Evolutionary conservation across 495 filamentous ascomycete species (phyloP).

Genomic region (Aspergillus olivimuriae): DNA sequence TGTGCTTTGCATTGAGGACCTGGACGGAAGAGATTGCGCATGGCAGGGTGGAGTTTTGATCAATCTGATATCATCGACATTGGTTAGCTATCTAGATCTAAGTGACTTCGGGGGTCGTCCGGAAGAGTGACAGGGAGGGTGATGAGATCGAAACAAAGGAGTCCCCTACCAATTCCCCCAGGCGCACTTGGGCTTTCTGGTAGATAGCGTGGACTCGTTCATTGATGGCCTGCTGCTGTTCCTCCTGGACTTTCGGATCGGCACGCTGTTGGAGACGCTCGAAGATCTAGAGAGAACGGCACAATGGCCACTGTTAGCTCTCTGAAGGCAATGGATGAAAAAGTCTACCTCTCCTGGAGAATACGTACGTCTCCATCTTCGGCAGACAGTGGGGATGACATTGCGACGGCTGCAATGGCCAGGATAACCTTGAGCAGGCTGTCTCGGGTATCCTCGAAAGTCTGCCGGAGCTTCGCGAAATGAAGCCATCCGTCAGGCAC

Average conservation of each 20-base stretch:
- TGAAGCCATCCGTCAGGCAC: slow-evolving; percentile 19
- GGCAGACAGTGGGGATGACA: slow-evolving; percentile 37
- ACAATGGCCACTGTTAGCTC: not conserved
- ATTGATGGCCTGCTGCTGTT: slow-evolving; percentile 55
- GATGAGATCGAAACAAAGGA: not conserved
- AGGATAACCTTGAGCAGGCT: slow-evolving; percentile 12
- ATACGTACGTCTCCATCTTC: slow-evolving; percentile 38
- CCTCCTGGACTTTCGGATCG: slow-evolving; percentile 55
- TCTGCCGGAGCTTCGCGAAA: slow-evolving; percentile 4
- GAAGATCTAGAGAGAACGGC: slow-evolving; percentile 48
- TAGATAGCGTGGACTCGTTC: slow-evolving; percentile 57
- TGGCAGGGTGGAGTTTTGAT: slow-evolving; percentile 70
- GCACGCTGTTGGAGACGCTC: slow-evolving; percentile 54
- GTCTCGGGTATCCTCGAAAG: slow-evolving; percentile 6
- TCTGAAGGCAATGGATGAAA: not conserved
- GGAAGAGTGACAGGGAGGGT: not conserved
- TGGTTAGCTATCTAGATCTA: slow-evolving; percentile 4
- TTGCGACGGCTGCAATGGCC: slow-evolving; percentile 36
- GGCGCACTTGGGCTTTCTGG: slow-evolving; percentile 57
- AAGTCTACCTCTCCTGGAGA: not conserved
- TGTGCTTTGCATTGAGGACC: slow-evolving; percentile 71
- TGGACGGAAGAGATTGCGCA: slow-evolving; percentile 76
- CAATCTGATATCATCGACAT: slow-evolving; percentile 50
- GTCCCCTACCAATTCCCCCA: slow-evolving; percentile 45
- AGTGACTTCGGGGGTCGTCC: too few species aligned